Evolutionary conservation across 257 asterid genomes (phyloP), one percentile per base, ranked within the genome.

Genomic region (Vinca minor): DNA sequence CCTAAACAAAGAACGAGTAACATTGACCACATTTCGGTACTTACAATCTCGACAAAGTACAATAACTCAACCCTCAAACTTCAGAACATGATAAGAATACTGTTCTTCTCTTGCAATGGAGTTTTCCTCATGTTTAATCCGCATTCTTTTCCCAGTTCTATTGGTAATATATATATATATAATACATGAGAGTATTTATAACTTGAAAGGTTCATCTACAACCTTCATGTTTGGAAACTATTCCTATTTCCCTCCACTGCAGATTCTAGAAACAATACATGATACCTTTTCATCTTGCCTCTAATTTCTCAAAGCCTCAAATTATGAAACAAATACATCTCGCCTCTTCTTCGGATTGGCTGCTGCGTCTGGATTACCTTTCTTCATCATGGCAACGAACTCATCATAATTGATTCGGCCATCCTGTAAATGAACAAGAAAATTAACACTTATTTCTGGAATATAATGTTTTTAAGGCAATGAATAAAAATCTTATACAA

Each of bases 361-460:
- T 48, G 76, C 78, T 67, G 76, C 78, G n/a, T 87, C 96, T 41
- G 87, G 93, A 63, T 83, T 70, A 17, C 95, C 95, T 79, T 85
- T 87, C 85, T 70, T 87, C 97, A 85, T 91, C 96, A 91, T 87
- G 47, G 93, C 96, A 55, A 78, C 78, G 53, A 91, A 91, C 64
- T 91, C 97, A 12, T 87, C 96, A 39, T 81, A 87, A 73, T 91
- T 84, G 64, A 87, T 91, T 62, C 83, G 76, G 7, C 95, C 96
- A 75, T 87, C 97, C 97, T 87, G 79, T 73, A 38, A 58, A 36
- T 59, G 4, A n/a, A 20, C 9, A 59, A 13, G 5, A 41, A 42
- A 12, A 11, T 20, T 5, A 31, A 31, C 26, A 0, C 20, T 57
- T 12, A n/a, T n/a, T 0, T 59, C 3, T 4, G 42, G 8, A 3